Conservation (phyloP, 352 stramenopile species). For the Lagenidium giganteum region DNA sequence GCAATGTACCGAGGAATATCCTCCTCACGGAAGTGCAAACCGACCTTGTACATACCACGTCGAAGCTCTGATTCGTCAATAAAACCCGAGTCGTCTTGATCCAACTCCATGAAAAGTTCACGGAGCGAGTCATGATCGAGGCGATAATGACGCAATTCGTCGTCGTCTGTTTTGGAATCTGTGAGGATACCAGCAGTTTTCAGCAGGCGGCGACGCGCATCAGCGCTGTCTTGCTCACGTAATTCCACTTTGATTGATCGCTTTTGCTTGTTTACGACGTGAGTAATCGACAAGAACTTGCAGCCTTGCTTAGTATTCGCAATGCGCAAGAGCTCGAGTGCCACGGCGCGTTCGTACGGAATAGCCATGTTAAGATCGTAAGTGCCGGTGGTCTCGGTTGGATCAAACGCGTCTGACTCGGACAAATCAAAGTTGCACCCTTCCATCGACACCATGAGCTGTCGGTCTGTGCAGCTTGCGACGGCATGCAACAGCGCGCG, state of each 20-base stretch:
- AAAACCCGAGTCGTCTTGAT: constrained; percentile 59
- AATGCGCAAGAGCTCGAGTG: constrained; percentile 61
- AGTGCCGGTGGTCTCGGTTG: constrained; percentile 56
- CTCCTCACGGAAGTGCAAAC: constrained; percentile 47
- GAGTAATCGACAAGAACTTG: constrained; percentile 74
- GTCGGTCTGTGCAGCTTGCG: constrained; percentile 42
- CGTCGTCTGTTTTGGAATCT: constrained; percentile 22
- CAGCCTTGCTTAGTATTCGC: constrained; percentile 75
- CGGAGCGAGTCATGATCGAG: constrained; percentile 46
- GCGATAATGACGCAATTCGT: constrained; percentile 23
- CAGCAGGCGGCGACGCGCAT: constrained; percentile 39
- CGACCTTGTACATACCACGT: constrained; percentile 41
- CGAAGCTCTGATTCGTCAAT: constrained; percentile 59
- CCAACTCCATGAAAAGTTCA: constrained; percentile 55
- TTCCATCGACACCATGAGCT: constrained; percentile 53
- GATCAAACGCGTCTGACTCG: constrained; percentile 63
- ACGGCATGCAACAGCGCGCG: constrained; percentile 60
- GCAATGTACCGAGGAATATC: constrained; percentile 60
- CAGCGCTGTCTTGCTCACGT: constrained; percentile 34
- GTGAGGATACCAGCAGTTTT: constrained; percentile 70
- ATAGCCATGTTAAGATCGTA: constrained; percentile 78
- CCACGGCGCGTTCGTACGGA: constrained; percentile 68
- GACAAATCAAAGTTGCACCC: constrained; percentile 73
- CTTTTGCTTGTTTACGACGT: constrained; percentile 38
- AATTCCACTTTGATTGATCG: constrained; percentile 62